Evolutionary conservation across 2,329 filamentous ascomycete genomes (phyloP).

Genomic region (Trichoderma asperellum): DNA sequence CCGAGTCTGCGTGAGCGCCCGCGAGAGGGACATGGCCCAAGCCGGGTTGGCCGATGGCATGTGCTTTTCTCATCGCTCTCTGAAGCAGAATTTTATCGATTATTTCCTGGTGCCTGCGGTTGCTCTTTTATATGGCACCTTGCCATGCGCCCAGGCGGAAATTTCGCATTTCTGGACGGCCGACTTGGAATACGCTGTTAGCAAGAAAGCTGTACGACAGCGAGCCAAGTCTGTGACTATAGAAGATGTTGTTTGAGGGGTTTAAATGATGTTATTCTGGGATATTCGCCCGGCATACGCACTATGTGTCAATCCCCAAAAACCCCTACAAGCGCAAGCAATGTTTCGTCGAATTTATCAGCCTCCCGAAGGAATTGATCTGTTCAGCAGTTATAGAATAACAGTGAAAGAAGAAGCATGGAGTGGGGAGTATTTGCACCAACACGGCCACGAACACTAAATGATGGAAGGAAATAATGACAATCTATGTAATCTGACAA

Average conservation of each 20-base stretch:
- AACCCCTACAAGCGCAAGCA: background rate
- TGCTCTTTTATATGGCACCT: constrained; percentile 68
- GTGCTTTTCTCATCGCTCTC: constrained; percentile 63
- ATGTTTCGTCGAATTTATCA: background rate
- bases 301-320: no score
- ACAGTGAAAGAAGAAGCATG: background rate
- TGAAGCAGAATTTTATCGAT: constrained; percentile 62
- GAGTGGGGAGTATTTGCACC: background rate
- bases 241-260: constrained; percentile 48
- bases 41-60: constrained; percentile 67
- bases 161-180: constrained; percentile 72
- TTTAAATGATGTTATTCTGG: background rate
- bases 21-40: constrained; percentile 68
- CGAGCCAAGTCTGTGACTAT: constrained; percentile 50
- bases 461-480: background rate
- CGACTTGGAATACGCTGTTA: constrained; percentile 71
- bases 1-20: constrained; percentile 59
- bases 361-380: no score
- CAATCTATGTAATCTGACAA: background rate
- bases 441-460: background rate
- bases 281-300: background rate
- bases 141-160: constrained; percentile 70
- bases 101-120: constrained; percentile 69
- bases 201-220: constrained; percentile 62
- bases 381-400: background rate